A percentile compares a stretch with the other conserved stretches of the same genome.
These are phyloP conservation scores for Podaxis sp. DNA, from an alignment of 768 basidiomycete genomes.

Conservation along the genomic window DNA sequence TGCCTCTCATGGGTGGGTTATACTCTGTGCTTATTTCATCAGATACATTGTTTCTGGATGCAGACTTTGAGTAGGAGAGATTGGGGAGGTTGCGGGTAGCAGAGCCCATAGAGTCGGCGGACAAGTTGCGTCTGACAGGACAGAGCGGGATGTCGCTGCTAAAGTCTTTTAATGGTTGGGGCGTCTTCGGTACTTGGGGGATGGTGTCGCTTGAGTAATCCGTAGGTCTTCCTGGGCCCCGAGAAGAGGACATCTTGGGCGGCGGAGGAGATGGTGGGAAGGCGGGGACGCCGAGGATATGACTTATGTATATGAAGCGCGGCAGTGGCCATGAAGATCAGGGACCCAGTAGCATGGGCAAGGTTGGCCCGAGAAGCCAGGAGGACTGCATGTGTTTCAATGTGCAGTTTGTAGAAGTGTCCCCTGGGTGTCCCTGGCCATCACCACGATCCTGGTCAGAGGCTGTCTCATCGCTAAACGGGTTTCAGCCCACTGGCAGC, in stretches of 20 bases:
- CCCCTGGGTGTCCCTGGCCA: too few relatives aligned
- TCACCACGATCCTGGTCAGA: too few relatives aligned
- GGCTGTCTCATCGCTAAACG: too few relatives aligned
- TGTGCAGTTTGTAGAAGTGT: too few relatives aligned
- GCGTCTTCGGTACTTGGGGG: not conserved
- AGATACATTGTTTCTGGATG: not conserved
- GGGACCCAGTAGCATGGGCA: not conserved
- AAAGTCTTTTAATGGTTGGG: not conserved
- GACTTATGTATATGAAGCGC: not conserved
- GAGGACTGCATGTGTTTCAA: not conserved
- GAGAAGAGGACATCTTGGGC: not conserved
- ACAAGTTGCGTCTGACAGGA: not conserved
- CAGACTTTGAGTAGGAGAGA: slow-evolving; percentile 1
- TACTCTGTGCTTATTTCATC: slow-evolving; percentile 2
- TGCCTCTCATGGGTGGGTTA: not conserved
- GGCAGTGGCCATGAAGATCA: not conserved
- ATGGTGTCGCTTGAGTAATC: not conserved
- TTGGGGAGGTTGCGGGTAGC: not conserved
- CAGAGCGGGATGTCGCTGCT: not conserved
- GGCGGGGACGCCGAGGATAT: not conserved
- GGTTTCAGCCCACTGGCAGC: too few relatives aligned
- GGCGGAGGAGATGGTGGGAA: too few relatives aligned
- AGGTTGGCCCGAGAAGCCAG: not conserved
- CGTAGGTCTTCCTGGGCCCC: not conserved
- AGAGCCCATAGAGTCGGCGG: not conserved